Percentiles rank a stretch among this genome's conserved stretches.
Conservation (phyloP, 768 basidiomycete species). For the Termitomyces sp. region DNA sequence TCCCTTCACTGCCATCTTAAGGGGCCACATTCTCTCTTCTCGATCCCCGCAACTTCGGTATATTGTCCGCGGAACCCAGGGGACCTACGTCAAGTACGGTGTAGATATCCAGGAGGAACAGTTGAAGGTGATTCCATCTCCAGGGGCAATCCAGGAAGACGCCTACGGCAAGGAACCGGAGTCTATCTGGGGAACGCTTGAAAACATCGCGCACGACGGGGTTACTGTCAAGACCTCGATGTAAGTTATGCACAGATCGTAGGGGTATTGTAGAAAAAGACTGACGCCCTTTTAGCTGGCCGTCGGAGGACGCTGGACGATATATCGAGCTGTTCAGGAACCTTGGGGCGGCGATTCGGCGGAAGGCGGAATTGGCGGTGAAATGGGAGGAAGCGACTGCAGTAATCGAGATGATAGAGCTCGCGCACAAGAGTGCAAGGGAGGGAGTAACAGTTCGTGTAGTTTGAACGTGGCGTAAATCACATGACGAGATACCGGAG, state of each 20-base stretch:
- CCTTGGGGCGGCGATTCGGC: constrained; percentile 55
- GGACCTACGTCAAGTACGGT: constrained; percentile 70
- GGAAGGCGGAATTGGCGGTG: constrained; percentile 47
- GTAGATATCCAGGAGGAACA: constrained; percentile 78
- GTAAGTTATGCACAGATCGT: constrained; percentile 18
- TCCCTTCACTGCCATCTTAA: constrained; percentile 62
- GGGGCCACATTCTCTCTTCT: constrained; percentile 66
- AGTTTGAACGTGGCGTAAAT: background rate
- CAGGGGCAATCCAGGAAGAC: constrained; percentile 35
- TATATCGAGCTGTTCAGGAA: constrained; percentile 63
- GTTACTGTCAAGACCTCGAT: constrained; percentile 29
- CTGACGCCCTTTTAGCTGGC: constrained; percentile 43
- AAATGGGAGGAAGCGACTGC: constrained; percentile 70
- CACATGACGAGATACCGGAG: constrained; percentile 4
- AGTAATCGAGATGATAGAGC: constrained; percentile 74
- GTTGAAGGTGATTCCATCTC: constrained; percentile 49
- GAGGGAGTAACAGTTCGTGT: constrained; percentile 43
- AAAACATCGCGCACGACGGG: constrained; percentile 46
- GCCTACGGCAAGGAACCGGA: constrained; percentile 60
- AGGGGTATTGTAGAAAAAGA: background rate
- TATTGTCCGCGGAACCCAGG: constrained; percentile 63
- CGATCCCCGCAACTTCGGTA: constrained; percentile 64
- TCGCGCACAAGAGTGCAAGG: constrained; percentile 59
- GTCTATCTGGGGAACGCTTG: constrained; percentile 55
- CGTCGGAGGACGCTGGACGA: constrained; percentile 48